Evolutionary conservation across 139 green algal species (phyloP), one percentile per base, ranked within the genome.

Genomic region (Zygnema circumcarinatum): DNA sequence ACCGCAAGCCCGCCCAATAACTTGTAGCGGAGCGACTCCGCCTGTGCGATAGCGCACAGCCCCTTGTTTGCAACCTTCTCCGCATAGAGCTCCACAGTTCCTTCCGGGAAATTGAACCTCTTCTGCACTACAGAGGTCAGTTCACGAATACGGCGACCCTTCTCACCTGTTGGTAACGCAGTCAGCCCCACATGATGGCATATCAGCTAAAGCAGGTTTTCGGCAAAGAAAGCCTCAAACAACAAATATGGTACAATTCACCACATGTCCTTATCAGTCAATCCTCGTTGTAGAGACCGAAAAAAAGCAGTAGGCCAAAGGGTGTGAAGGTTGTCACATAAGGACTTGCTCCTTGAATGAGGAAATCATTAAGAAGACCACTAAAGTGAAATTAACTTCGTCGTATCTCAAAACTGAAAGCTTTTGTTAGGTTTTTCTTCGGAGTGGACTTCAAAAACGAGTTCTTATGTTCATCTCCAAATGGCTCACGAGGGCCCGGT

Each of bases 21-120:
- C 96, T 99, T 99, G 97, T 99, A 99, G 79, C 97, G 94, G 85
- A 99, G 94, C 32, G 97, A 99, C 94, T 99, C 97, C 35, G 95
- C 95, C 94, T 99, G 97, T 0, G 97, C 97, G 72, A 99, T 95
- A 36, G 97, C 96, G 92, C 97, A 99, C 79, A 99, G 94, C 35
- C 97, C 97, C 67, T 97, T 94, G 94, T 99, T 98, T 56, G 92
- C 90, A 1, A 99, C 97, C 95, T 98, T 99, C 94, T 99, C 97
- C 38, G 97, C 97, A 75, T 99, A 99, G 84, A 99, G 94, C 95
- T 99, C 97, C 69, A 99, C 97, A 3, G 92, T 95, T 76, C 95
- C 95, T 74, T 97, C 92, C 20, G 96, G 92, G 92, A 99, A 99
- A 83, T 96, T 96, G 94, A 99, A 99, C 53, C 97, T 94, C 95